These are phyloP conservation scores for Bipolaris sorokiniana DNA, from an alignment of 2,329 filamentous ascomycete species.

Conservation along the genomic window DNA sequence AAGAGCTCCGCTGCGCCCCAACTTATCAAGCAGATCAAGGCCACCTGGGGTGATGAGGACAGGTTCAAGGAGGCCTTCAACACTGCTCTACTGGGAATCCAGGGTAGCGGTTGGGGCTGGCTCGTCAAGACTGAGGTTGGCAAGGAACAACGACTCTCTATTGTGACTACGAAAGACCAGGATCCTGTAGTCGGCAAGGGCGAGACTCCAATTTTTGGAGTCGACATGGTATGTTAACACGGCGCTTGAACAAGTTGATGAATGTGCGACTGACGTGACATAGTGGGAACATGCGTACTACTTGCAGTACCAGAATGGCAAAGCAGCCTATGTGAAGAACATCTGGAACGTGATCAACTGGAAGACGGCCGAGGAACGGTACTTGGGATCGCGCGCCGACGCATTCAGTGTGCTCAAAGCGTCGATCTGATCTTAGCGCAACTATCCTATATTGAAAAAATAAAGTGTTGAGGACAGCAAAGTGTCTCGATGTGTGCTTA, in stretches of 20 bases:
- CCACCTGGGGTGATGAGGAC: slow-evolving; percentile 72
- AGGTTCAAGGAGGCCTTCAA: slow-evolving; percentile 71
- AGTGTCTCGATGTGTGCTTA: too few relatives aligned
- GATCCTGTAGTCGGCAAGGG: slow-evolving; percentile 70
- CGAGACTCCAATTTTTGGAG: slow-evolving; percentile 73
- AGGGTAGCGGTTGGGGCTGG: slow-evolving; percentile 91
- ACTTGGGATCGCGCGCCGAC: slow-evolving; percentile 53
- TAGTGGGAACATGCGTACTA: slow-evolving; percentile 91
- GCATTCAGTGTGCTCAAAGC: slow-evolving; percentile 50
- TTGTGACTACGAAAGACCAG: slow-evolving; percentile 86
- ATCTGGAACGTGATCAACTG: slow-evolving; percentile 83
- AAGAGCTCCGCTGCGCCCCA: slow-evolving; percentile 61
- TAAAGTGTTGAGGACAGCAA: background rate
- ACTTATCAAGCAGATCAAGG: slow-evolving; percentile 66
- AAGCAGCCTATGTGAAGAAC: slow-evolving; percentile 75
- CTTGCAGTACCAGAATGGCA: slow-evolving; percentile 79
- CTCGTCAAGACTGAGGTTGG: slow-evolving; percentile 71
- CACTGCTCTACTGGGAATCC: slow-evolving; percentile 70
- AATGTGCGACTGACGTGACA: background rate
- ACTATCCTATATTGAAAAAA: background rate
- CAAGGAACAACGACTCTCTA: slow-evolving; percentile 60
- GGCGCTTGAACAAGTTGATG: background rate
- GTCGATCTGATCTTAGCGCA: slow-evolving; percentile 27
- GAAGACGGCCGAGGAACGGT: slow-evolving; percentile 71
- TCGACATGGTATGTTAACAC: slow-evolving; percentile 67